Base-by-base conservation (phyloP, 805 yeast species). In the Candida suzukii region DNA sequence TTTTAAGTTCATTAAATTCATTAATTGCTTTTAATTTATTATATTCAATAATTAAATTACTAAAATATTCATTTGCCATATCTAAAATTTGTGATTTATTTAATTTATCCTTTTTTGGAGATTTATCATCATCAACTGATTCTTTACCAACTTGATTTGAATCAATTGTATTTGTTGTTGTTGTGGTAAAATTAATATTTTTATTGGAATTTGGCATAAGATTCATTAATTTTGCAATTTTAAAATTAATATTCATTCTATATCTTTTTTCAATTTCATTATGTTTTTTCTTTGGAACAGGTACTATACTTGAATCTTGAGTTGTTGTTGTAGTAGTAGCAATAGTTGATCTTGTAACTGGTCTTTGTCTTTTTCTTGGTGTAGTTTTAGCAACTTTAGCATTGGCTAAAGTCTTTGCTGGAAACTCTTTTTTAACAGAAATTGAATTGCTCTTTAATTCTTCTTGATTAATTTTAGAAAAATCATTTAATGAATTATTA, bases 271-370 rank as follows among this genome's bases (percentile, higher is more conserved):
- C 88, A 46, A 82, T 79, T 58, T 76, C 77, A 62, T 81, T 81
- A 55, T 82, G 90, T 0, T 86, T 86, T 76, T 76, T 49, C 80
- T 78, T 60, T 81, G 88, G 48, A 71, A 69, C n/a, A n/a, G n/a
- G n/a, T n/a, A n/a, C n/a, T n/a, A n/a, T n/a, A n/a, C n/a, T n/a
- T n/a, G n/a, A n/a, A n/a, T n/a, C n/a, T n/a, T n/a, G 26, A 10
- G 4, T 11, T 7, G 22, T 12, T 7, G 35, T 9, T 7, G n/a
- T 7, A 10, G 35, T 6, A 11, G 20, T 27, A 27, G 11, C 26
- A 11, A 8, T 24, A 24, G 8, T 24, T n/a, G n/a, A n/a, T n/a
- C n/a, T n/a, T n/a, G n/a, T n/a, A n/a, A n/a, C n/a, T n/a, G n/a
- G n/a, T n/a, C n/a, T n/a, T n/a, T n/a, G n/a, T n/a, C n/a, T n/a